Conservation (phyloP, 108 stramenopile genomes). For the Nannochloropsis salina region DNA sequence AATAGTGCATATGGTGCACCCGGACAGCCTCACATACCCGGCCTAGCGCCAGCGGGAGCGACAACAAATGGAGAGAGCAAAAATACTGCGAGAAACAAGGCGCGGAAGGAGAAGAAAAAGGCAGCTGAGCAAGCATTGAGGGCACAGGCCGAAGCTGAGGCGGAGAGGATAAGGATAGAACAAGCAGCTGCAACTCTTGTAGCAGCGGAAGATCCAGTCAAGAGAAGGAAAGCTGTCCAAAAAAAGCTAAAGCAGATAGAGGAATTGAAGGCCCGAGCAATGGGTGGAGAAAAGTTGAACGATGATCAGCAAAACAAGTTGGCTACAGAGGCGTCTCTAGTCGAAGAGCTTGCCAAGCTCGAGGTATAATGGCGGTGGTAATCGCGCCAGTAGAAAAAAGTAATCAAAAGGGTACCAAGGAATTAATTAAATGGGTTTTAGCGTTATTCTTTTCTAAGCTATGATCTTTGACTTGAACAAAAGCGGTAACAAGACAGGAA, state of each 20-base stretch:
- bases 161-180: slow-evolving; percentile 4
- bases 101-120: background rate
- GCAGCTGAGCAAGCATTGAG: slow-evolving; percentile 20
- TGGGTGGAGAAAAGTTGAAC: slow-evolving; percentile 39
- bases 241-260: slow-evolving; percentile 45
- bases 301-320: slow-evolving; percentile 20
- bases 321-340: background rate
- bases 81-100: background rate
- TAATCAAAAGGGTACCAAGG: background rate
- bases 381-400: background rate
- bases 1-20: background rate
- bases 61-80: background rate
- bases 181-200: slow-evolving; percentile 5
- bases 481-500: no score
- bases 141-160: slow-evolving; percentile 31
- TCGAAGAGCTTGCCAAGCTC: background rate
- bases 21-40: background rate
- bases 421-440: background rate
- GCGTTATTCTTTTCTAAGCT: no score
- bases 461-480: no score
- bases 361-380: background rate
- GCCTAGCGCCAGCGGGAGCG: background rate
- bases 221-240: slow-evolving; percentile 34
- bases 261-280: slow-evolving; percentile 27
- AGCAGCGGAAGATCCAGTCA: slow-evolving; percentile 40